These are phyloP conservation scores for Pisolithus tinctorius DNA, from an alignment of 768 basidiomycete species.

Conservation along the genomic window DNA sequence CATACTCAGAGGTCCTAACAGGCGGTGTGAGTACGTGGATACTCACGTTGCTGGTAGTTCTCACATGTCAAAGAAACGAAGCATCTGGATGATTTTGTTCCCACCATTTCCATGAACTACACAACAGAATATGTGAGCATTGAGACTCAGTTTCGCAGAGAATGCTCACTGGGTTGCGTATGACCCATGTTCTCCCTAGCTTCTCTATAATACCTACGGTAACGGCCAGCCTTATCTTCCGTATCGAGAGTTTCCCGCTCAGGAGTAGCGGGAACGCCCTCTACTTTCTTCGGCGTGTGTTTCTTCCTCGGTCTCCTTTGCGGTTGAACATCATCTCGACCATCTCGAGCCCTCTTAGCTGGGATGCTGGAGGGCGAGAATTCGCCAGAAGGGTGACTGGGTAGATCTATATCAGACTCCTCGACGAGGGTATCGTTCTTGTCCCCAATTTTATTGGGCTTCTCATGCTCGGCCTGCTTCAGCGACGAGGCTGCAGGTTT, in stretches of 20 bases:
- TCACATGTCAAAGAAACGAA: slow-evolving; percentile 75
- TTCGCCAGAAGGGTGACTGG: background rate
- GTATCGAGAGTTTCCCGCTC: slow-evolving; percentile 29
- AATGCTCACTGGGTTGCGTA: slow-evolving; percentile 49
- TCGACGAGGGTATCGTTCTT: background rate
- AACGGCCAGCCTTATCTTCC: slow-evolving; percentile 44
- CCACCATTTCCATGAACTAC: slow-evolving; percentile 62
- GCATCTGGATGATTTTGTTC: slow-evolving; percentile 60
- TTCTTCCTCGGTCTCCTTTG: slow-evolving; percentile 5
- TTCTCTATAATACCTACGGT: slow-evolving; percentile 42
- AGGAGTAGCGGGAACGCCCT: slow-evolving; percentile 2
- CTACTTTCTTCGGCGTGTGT: slow-evolving; percentile 4
- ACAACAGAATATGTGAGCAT: slow-evolving; percentile 1
- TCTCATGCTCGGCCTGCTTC: slow-evolving; percentile 5
- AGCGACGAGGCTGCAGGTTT: slow-evolving; percentile 1
- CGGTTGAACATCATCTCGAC: slow-evolving; percentile 19
- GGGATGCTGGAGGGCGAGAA: slow-evolving; percentile 7
- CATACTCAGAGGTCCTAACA: slow-evolving; percentile 66
- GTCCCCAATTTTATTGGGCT: background rate
- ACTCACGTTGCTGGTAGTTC: slow-evolving; percentile 10
- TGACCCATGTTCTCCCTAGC: slow-evolving; percentile 50
- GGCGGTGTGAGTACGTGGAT: slow-evolving; percentile 3
- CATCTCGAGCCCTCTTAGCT: slow-evolving; percentile 20
- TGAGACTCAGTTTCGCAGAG: background rate
- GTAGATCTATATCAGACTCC: background rate